phyloP scores from a whole-genome alignment of 176 grass and related monocot species.

The Hsuehochloa calcarea region DNA sequence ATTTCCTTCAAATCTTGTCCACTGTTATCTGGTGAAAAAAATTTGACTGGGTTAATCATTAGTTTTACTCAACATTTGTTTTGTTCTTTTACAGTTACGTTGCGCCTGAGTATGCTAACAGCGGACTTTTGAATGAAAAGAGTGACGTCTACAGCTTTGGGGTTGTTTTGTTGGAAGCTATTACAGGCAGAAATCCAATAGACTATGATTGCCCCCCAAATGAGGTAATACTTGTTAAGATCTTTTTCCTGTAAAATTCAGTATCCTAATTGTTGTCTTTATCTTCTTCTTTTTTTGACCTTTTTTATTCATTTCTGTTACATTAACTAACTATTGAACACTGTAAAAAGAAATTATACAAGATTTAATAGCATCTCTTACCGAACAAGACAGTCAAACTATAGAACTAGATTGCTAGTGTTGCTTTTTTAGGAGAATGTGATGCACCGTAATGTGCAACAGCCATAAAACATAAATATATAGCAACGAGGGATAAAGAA shows the following conservation, averaged over 20 bases:
- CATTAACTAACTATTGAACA: neutral
- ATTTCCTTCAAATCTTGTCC: slow-evolving; percentile 7
- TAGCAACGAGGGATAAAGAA: neutral
- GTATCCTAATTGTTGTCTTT: neutral
- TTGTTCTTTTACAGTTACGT: slow-evolving; percentile 65
- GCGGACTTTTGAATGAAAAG: slow-evolving; percentile 95
- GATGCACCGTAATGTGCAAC: neutral
- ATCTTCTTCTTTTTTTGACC: neutral
- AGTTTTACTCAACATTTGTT: slow-evolving; percentile 20
- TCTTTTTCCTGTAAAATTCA: neutral
- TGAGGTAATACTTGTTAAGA: slow-evolving; percentile 58
- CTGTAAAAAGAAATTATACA: neutral
- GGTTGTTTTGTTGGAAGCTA: slow-evolving; percentile 93
- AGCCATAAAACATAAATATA: neutral
- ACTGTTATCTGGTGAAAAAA: neutral
- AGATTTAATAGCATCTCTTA: slow-evolving; percentile 11
- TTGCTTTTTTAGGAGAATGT: neutral
- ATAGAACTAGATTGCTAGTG: neutral
- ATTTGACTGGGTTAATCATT: neutral
- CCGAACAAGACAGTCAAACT: neutral
- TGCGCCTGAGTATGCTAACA: slow-evolving; percentile 95
- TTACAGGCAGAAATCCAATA: slow-evolving; percentile 94
- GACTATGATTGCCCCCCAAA: slow-evolving; percentile 78
- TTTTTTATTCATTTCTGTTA: neutral
- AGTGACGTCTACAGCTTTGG: slow-evolving; percentile 99